These are phyloP conservation scores for Warburgia ugandensis DNA, from an alignment of 164 flowering plant species.

Conservation along the genomic window DNA sequence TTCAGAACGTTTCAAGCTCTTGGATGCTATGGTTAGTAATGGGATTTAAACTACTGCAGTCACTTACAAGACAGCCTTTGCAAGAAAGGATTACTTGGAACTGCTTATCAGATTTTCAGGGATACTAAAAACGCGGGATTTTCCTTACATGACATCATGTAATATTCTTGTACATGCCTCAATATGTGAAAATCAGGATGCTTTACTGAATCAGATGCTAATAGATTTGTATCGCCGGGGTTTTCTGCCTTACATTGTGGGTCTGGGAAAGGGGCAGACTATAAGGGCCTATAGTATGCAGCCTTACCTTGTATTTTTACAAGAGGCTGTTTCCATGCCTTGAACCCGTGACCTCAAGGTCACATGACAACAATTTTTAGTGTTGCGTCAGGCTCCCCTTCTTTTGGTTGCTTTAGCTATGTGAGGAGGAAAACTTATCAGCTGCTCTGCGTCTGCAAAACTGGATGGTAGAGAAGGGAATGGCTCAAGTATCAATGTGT, in stretches of 20 bases:
- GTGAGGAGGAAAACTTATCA: constrained; percentile 27
- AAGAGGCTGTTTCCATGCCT: no score
- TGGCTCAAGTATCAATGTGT: constrained; percentile 19
- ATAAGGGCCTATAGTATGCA: no score
- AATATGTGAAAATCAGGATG: constrained; percentile 13
- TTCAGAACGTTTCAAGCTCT: constrained; percentile 25
- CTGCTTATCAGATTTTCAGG: constrained; percentile 22
- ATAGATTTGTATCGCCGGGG: constrained; percentile 26
- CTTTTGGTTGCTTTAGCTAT: constrained; percentile 29
- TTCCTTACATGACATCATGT: constrained; percentile 30
- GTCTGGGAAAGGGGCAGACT: no score
- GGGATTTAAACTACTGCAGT: constrained; percentile 28
- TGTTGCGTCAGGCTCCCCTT: no score
- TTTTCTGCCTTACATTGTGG: constrained; percentile 24
- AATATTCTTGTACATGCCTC: constrained; percentile 43
- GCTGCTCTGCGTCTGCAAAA: constrained; percentile 23
- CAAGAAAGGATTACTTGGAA: constrained; percentile 24
- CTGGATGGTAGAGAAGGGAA: constrained; percentile 25
- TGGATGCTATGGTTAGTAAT: constrained; percentile 25
- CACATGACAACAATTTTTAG: no score
- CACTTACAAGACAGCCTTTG: constrained; percentile 40
- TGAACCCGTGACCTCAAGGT: no score
- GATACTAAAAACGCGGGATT: constrained; percentile 17
- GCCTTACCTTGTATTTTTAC: no score
- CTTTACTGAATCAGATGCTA: constrained; percentile 21